Evolutionary conservation across 352 stramenopile genomes (phyloP).

Genomic region (Globisporangium spinosum): DNA sequence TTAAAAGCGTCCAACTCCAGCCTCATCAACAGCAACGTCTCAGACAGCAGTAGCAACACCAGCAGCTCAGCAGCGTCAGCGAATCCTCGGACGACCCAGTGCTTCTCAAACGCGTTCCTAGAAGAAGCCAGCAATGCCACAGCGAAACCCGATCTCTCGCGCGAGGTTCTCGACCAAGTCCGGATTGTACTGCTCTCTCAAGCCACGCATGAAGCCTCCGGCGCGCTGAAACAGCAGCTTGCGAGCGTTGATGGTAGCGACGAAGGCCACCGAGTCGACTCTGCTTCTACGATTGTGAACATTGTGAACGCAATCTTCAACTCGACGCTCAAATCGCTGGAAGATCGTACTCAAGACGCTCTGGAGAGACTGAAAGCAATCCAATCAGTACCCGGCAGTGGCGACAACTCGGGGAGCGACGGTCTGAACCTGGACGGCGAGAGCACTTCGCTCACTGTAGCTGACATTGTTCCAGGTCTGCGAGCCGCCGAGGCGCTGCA

Average conservation of each 20-base stretch:
- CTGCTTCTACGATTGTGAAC: not conserved
- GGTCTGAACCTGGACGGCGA: not conserved
- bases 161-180: slow-evolving; percentile 7
- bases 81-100: not conserved
- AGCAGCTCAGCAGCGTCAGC: not conserved
- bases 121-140: not conserved
- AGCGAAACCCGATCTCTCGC: not conserved
- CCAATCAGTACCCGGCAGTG: not conserved
- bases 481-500: not conserved
- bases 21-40: not conserved
- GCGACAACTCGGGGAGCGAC: not conserved
- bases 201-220: not conserved
- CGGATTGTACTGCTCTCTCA: slow-evolving; percentile 7
- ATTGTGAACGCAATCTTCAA: slow-evolving; percentile 7
- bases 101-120: slow-evolving; percentile 6
- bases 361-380: not conserved
- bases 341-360: not conserved
- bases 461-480: not conserved
- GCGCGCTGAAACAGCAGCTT: not conserved
- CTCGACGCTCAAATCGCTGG: slow-evolving; percentile 1
- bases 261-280: not conserved
- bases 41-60: not conserved
- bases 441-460: not conserved
- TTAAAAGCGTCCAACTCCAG: not conserved
- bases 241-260: not conserved